Base-by-base conservation (phyloP, 83 land plant species). In the Larix sibirica region DNA sequence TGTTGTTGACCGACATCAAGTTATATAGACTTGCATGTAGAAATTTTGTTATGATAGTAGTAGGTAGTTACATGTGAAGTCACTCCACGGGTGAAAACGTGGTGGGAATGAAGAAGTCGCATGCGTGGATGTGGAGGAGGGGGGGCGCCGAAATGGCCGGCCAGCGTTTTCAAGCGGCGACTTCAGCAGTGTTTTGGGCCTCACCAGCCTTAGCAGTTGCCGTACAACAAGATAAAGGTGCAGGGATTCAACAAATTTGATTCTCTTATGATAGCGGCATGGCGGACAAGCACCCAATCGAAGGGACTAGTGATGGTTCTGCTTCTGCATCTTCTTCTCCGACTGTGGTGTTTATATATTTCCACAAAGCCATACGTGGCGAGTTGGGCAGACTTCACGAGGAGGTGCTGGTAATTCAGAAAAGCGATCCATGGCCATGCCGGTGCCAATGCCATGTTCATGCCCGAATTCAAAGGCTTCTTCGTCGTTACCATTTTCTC, bases 341-440 rank as follows among this genome's bases (percentile, higher is more conserved):
- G 21, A 74, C 47, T 74, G 13, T 74, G 77, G 59, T 74, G 56
- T 47, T 74, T n/a, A 58, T 74, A 58, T 74, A 74, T 74, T 74
- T 74, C 23, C 77, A 74, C 77, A 74, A 50, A 28, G 77, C 77
- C 23, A 74, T 74, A n/a, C 23, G 77, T 74, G 24, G 50, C 18
- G 77, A 74, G 77, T 1, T 74, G 54, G 50, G 23, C 3, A 56
- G 58, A 10, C 77, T 74, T 42, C 12, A n/a, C 6, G 58, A 74
- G 50, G 77, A 74, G 58, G 77, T 28, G 14, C 18, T 5, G 47
- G 76, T 50, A 71, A 20, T 74, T 14, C 26, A 21, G 59, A 21
- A 44, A n/a, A 58, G 56, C 28, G 50, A 21, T 1, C 24, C 65
- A 62, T 17, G n/a, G 65, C 21, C 1, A 21, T 21, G 24, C 2